Percentiles rank a stretch among this genome's conserved stretches.
phyloP scores from a whole-genome alignment of 768 basidiomycete genomes.

The Artomyces pyxidatus region DNA sequence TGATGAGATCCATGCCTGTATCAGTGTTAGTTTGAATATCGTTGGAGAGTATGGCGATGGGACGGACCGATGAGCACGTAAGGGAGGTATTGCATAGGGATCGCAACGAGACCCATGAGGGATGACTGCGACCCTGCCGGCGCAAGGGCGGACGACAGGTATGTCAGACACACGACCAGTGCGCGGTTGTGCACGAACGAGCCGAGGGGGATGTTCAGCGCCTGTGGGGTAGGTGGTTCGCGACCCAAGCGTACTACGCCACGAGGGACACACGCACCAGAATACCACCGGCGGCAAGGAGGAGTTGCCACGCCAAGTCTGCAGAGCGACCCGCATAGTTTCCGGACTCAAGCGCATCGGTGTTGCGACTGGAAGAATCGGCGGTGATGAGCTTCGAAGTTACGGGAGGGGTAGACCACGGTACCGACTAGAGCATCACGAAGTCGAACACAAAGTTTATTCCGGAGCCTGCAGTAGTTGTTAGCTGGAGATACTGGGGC shows the following conservation, averaged over 20 bases:
- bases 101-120: conserved; percentile 68
- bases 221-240: conserved; percentile 20
- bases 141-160: conserved; percentile 59
- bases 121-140: conserved; percentile 62
- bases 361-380: conserved; percentile 45
- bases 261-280: conserved; percentile 40
- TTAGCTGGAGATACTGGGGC: not conserved
- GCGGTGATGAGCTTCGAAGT: not conserved
- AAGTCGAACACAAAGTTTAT: conserved; percentile 58
- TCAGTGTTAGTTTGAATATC: not conserved
- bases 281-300: conserved; percentile 45
- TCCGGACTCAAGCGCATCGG: conserved; percentile 54
- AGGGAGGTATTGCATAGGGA: conserved; percentile 68
- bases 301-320: conserved; percentile 71
- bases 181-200: conserved; percentile 53
- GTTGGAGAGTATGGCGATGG: not conserved
- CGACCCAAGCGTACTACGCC: not conserved
- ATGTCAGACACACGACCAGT: conserved; percentile 58
- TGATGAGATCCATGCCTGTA: conserved; percentile 51
- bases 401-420: not conserved
- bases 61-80: conserved; percentile 51
- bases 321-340: conserved; percentile 54
- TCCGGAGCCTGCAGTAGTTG: conserved; percentile 31
- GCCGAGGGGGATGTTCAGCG: conserved; percentile 52
- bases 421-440: conserved; percentile 59